These are phyloP conservation scores for Leccinum obscurum DNA, from an alignment of 768 basidiomycete species.

Conservation along the genomic window DNA sequence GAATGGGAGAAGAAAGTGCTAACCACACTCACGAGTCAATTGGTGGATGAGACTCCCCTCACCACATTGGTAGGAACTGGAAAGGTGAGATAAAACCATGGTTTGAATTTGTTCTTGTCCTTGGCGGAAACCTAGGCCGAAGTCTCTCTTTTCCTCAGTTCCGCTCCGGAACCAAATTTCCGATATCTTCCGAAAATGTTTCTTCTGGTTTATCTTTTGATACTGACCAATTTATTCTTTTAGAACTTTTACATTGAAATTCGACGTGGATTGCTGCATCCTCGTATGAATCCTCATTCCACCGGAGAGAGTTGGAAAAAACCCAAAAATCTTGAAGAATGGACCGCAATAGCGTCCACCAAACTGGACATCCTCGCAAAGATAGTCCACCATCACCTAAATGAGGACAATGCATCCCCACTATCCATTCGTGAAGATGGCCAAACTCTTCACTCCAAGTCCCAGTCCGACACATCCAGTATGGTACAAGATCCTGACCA, in stretches of 20 bases:
- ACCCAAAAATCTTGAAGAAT: not conserved
- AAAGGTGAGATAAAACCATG: no score
- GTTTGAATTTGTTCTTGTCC: not conserved
- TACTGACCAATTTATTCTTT: no score
- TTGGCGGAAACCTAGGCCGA: no score
- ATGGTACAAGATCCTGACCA: not conserved
- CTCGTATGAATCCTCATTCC: not conserved
- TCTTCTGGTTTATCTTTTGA: no score
- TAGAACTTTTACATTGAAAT: constrained; percentile 9
- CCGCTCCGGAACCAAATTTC: no score
- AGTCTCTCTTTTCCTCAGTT: not conserved
- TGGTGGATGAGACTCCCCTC: no score
- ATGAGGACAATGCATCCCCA: not conserved
- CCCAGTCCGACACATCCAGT: no score
- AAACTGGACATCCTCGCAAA: not conserved
- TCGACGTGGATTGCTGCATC: not conserved
- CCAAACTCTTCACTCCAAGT: not conserved
- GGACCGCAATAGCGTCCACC: not conserved
- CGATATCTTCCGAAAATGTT: no score
- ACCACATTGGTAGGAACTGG: no score
- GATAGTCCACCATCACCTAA: not conserved
- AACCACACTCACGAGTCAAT: not conserved
- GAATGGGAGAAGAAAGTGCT: constrained; percentile 7
- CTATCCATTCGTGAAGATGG: not conserved
- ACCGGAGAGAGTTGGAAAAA: not conserved